These are phyloP conservation scores for Fusarium compactum DNA, from an alignment of 2,329 filamentous ascomycete species.

Conservation along the genomic window DNA sequence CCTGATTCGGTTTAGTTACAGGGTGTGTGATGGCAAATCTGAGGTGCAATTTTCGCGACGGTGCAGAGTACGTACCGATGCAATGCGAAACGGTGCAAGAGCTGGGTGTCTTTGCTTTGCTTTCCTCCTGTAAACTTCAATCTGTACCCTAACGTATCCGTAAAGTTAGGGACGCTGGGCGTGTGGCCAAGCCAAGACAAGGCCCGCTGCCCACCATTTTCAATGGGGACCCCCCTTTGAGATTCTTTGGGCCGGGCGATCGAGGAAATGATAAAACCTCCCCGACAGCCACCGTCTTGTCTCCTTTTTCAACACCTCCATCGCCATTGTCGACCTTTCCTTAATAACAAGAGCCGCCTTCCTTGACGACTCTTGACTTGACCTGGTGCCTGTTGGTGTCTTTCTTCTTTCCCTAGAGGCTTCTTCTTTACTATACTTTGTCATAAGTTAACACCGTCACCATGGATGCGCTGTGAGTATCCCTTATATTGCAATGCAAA, in stretches of 20 bases:
- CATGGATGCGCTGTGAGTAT: slow-evolving; percentile 46
- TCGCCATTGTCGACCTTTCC: slow-evolving; percentile 40
- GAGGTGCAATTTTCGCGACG: slow-evolving; percentile 17
- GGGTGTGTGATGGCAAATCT: slow-evolving; percentile 22
- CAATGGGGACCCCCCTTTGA: slow-evolving; percentile 31
- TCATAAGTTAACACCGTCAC: slow-evolving; percentile 22
- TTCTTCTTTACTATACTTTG: slow-evolving; percentile 22
- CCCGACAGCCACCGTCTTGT: slow-evolving; percentile 45
- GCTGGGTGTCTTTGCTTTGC: slow-evolving; percentile 19
- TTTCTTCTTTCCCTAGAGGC: slow-evolving; percentile 12
- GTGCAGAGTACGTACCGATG: slow-evolving; percentile 26
- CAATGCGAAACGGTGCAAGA: slow-evolving; percentile 8
- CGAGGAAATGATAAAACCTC: slow-evolving; percentile 51
- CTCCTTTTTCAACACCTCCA: slow-evolving; percentile 43
- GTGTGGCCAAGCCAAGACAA: slow-evolving; percentile 22
- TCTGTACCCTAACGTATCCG: slow-evolving; percentile 18
- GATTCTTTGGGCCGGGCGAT: slow-evolving; percentile 39
- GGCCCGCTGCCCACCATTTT: slow-evolving; percentile 35
- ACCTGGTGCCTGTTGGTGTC: slow-evolving; percentile 39
- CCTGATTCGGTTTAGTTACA: slow-evolving; percentile 10
- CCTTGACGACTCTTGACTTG: slow-evolving; percentile 39
- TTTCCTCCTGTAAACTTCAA: not conserved
- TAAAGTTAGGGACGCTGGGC: slow-evolving; percentile 16
- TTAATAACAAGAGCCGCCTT: slow-evolving; percentile 32
- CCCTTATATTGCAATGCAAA: slow-evolving; percentile 29